A percentile compares a stretch with the other conserved stretches of the same genome.
Conservation (phyloP, 331 rosid genomes). For the Cydonia oblonga region DNA sequence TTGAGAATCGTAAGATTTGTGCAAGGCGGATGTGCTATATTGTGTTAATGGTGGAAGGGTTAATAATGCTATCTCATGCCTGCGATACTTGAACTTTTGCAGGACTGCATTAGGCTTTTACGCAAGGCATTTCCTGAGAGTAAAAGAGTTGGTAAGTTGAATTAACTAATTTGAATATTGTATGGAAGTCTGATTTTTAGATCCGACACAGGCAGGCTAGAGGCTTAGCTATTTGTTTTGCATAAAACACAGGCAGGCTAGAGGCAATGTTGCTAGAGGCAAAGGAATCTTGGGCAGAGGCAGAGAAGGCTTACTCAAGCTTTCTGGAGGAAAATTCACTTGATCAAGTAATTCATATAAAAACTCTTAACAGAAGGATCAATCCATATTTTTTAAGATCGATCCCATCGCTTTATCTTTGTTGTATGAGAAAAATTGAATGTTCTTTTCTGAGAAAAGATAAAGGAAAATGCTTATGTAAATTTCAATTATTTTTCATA, state of each 20-base stretch:
- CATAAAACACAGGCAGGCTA: conserved; percentile 57
- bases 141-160: conserved; percentile 87
- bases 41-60: background rate
- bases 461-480: background rate
- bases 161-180: conserved; percentile 2
- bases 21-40: background rate
- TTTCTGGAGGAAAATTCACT: conserved; percentile 82
- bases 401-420: background rate
- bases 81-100: conserved; percentile 5
- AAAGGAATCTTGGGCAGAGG: conserved; percentile 87
- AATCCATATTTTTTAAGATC: background rate
- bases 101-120: conserved; percentile 75
- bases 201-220: too few species aligned
- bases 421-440: background rate
- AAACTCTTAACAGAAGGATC: conserved; percentile 1
- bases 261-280: conserved; percentile 97
- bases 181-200: background rate
- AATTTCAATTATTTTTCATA: conserved; percentile 3
- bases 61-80: background rate
- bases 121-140: conserved; percentile 77
- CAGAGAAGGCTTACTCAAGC: conserved; percentile 87
- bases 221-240: conserved; percentile 8
- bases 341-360: conserved; percentile 64
- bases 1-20: background rate
- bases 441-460: background rate